Percentiles rank a stretch among this genome's conserved stretches.
Evolutionary conservation across 164 flowering plant genomes (phyloP).

Genomic region (Liriodendron chinense): DNA sequence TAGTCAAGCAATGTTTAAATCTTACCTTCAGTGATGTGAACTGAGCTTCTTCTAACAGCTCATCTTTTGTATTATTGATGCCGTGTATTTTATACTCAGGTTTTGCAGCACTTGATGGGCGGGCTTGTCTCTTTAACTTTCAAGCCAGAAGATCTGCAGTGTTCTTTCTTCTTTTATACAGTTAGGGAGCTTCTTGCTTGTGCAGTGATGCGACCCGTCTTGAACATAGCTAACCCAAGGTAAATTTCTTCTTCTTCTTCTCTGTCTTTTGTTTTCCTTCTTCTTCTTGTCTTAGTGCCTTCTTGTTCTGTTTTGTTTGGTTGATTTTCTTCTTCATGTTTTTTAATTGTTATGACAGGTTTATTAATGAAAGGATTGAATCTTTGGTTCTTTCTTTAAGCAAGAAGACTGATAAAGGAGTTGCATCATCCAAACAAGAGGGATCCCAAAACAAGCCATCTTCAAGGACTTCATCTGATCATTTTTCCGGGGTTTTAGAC

Average conservation of each 20-base stretch:
- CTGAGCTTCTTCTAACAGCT: constrained; percentile 6
- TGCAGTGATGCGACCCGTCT: constrained; percentile 90
- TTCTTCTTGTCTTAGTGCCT: neutral
- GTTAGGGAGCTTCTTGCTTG: constrained; percentile 93
- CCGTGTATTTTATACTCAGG: constrained; percentile 40
- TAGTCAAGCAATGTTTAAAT: neutral
- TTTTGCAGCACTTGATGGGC: constrained; percentile 86
- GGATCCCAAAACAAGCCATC: constrained; percentile 38
- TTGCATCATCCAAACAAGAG: constrained; percentile 29
- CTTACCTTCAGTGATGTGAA: neutral
- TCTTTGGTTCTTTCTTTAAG: constrained; percentile 42
- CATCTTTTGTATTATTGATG: neutral
- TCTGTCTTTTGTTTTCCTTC: constrained; percentile 1
- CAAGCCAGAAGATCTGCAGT: constrained; percentile 77
- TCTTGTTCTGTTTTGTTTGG: constrained; percentile 9
- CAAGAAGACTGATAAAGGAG: constrained; percentile 51
- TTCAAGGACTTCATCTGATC: constrained; percentile 57
- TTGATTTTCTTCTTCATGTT: constrained; percentile 14
- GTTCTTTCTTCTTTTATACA: constrained; percentile 70
- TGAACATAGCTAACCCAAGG: constrained; percentile 91
- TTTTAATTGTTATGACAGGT: constrained; percentile 45
- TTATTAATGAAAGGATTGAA: constrained; percentile 93
- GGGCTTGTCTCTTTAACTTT: constrained; percentile 76
- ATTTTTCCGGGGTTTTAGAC: constrained; percentile 54
- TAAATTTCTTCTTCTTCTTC: constrained; percentile 12